Evolutionary conservation across 2,329 filamentous ascomycete genomes (phyloP).

Genomic region (Fusarium sp.): DNA sequence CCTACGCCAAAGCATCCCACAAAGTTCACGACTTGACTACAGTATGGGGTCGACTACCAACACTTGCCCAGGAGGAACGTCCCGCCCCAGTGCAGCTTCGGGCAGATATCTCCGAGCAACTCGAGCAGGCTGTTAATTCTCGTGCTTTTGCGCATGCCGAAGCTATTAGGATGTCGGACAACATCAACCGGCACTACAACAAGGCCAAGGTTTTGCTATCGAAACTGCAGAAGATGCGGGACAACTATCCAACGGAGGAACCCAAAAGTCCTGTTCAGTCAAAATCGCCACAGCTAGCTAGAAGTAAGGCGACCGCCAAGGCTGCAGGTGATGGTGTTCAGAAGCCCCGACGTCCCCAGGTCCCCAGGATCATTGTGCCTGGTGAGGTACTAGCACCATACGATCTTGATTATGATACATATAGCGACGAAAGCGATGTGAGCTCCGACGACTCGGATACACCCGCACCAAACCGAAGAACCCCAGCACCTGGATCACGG

Average conservation of each 20-base stretch:
- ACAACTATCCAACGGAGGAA: constrained; percentile 69
- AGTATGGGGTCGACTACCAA: constrained; percentile 68
- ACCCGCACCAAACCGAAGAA: constrained; percentile 54
- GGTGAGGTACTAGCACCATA: constrained; percentile 75
- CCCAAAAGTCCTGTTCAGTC: constrained; percentile 64
- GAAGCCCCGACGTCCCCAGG: constrained; percentile 60
- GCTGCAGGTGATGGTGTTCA: constrained; percentile 59
- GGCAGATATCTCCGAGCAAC: constrained; percentile 69
- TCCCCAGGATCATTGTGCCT: constrained; percentile 73
- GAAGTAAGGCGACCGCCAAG: constrained; percentile 62
- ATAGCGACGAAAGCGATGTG: constrained; percentile 65
- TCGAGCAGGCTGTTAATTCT: constrained; percentile 67
- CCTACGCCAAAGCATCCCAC: constrained; percentile 67
- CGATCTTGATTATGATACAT: constrained; percentile 72
- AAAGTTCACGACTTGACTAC: constrained; percentile 68
- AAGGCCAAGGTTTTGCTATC: constrained; percentile 69
- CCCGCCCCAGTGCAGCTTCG: constrained; percentile 65
- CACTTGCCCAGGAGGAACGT: constrained; percentile 60
- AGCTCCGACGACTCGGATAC: constrained; percentile 64
- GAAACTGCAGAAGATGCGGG: constrained; percentile 70
- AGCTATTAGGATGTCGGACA: constrained; percentile 72
- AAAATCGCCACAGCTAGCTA: constrained; percentile 66
- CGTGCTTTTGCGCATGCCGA: constrained; percentile 72
- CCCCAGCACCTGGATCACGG: constrained; percentile 56
- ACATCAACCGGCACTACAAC: constrained; percentile 71